These are phyloP conservation scores for Fusarium sp. DNA, from an alignment of 2,329 filamentous ascomycete species.

Conservation along the genomic window DNA sequence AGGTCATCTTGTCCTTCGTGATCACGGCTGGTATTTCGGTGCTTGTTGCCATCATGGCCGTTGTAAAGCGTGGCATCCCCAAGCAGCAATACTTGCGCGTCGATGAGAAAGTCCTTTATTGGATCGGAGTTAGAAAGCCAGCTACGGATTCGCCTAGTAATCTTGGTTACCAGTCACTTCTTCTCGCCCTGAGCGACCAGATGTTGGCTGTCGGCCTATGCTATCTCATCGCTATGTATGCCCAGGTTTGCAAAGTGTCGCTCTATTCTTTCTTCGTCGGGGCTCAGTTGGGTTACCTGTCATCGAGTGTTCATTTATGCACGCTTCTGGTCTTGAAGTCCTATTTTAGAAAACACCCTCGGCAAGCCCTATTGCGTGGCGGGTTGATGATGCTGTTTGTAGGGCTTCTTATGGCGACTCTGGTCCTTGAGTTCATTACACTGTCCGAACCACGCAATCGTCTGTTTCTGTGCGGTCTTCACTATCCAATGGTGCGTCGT, in stretches of 20 bases:
- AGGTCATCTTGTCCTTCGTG: conserved; percentile 27
- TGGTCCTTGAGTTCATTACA: conserved; percentile 19
- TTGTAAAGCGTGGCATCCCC: conserved; percentile 27
- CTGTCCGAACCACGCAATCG: conserved; percentile 12
- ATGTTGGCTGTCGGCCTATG: conserved; percentile 26
- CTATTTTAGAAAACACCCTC: conserved; percentile 27
- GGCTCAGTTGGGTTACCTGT: conserved; percentile 10
- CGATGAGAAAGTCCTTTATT: conserved; percentile 29
- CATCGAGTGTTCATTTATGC: conserved; percentile 19
- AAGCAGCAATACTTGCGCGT: conserved; percentile 24
- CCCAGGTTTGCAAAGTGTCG: conserved; percentile 20
- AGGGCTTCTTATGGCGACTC: conserved; percentile 10
- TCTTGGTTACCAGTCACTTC: conserved; percentile 32
- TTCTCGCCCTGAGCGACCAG: conserved; percentile 37
- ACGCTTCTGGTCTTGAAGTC: conserved; percentile 31
- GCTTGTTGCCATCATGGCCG: conserved; percentile 17
- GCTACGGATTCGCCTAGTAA: conserved; percentile 24
- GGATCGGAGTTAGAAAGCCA: conserved; percentile 11
- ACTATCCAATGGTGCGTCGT: conserved; percentile 4
- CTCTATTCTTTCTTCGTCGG: conserved; percentile 22
- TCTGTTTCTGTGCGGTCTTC: conserved; percentile 26
- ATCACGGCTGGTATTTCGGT: conserved; percentile 24
- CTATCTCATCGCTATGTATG: conserved; percentile 36
- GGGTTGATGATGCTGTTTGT: conserved; percentile 32
- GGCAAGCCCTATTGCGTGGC: conserved; percentile 19